A percentile compares a stretch with the other conserved stretches of the same genome.
Conservation (phyloP, 495 filamentous ascomycete genomes). For the Daldinia concentrica region DNA sequence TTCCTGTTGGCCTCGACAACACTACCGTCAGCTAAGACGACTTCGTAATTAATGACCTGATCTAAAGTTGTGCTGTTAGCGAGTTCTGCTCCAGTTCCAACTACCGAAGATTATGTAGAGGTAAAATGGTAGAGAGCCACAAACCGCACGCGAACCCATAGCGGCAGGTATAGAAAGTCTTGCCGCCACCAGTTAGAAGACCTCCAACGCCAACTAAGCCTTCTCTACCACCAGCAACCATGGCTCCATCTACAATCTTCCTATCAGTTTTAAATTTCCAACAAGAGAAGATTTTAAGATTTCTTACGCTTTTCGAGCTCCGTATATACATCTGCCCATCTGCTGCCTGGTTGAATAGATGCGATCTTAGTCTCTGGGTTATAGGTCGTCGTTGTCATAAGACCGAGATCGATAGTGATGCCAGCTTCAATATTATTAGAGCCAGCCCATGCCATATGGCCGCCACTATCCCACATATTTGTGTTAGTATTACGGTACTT, state of each 20-base stretch:
- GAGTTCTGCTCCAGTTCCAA: not conserved
- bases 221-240: conserved; percentile 64
- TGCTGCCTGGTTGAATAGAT: conserved; percentile 54
- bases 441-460: conserved; percentile 61
- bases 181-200: conserved; percentile 64
- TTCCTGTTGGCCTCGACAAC: conserved; percentile 55
- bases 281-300: not conserved
- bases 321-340: conserved; percentile 14
- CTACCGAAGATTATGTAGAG: not conserved
- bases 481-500: not conserved
- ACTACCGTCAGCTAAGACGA: conserved; percentile 59
- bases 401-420: conserved; percentile 63
- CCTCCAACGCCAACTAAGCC: conserved; percentile 66
- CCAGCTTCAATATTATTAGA: conserved; percentile 60
- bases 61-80: conserved; percentile 31
- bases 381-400: conserved; percentile 55
- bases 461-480: conserved; percentile 52
- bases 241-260: conserved; percentile 47
- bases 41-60: conserved; percentile 57
- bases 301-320: conserved; percentile 24
- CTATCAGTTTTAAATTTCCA: not conserved
- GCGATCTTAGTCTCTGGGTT: conserved; percentile 49
- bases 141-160: conserved; percentile 58
- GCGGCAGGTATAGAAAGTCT: conserved; percentile 60
- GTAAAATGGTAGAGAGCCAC: not conserved